Base-by-base conservation (phyloP, 169 alveolate species). In the Cyclospora cayetanensis region DNA sequence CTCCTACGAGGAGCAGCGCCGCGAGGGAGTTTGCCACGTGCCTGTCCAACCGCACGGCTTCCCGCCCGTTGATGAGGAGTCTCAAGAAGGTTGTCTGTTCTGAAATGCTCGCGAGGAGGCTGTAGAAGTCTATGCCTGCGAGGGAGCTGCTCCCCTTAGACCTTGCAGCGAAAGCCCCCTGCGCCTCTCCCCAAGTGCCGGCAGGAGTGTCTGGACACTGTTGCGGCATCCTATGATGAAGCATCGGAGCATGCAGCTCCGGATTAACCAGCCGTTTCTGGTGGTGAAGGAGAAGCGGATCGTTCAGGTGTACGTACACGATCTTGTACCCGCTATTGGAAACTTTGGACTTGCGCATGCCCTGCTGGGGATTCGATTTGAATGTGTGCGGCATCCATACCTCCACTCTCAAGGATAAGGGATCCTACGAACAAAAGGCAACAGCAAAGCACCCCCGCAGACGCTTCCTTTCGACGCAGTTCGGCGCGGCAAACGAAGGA, bases 51-150 rank as follows among this genome's bases (percentile, higher is more conserved):
- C 89, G 89, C 29, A 22, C 89, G 22, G 74, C 89, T 52, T 80
- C 89, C 74, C 89, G 72, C 55, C 55, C 89, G 74, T 80, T 53
- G 39, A 80, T 80, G 39, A 80, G 89, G 22, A 80, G 89, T 5
- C 89, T 70, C 76, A 80, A 52, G 89, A 80, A 80, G 34, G 89
- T 80, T 27, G 89, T 80, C 89, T 80, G 89, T 52, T 80, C 89
- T 31, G 89, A 80, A 15, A 80, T 80, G 52, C 89, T 80, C 4
- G 89, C 29, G n/a, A 80, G 72, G 35, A 80, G 70, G 50, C 31
- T 52, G 52, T 80, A 52, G 72, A 80, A 80, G 27, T 80, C 89
- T 27, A 80, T 1, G 18, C 89, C 89, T 52, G 72, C 89, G 22
- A 80, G 89, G 1, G 50, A 74, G 74, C 74, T 80, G 72, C 89